These are phyloP conservation scores for Shiraia sp. DNA, from an alignment of 2,329 filamentous ascomycete species.

Conservation along the genomic window DNA sequence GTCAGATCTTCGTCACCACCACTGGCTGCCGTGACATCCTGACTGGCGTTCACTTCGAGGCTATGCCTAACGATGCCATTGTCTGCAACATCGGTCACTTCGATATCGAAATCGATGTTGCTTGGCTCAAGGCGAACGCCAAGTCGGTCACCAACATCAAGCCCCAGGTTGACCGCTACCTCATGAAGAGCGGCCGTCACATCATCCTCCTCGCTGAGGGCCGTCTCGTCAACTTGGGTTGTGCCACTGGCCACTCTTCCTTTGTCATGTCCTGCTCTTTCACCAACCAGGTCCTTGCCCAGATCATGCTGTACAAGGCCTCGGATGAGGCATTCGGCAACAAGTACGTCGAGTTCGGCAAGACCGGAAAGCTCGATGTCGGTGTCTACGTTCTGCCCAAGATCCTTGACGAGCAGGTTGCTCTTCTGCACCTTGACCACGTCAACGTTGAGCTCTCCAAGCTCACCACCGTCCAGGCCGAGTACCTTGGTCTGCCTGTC, in stretches of 20 bases:
- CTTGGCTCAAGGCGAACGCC: conserved; percentile 98
- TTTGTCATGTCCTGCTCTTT: conserved; percentile 99
- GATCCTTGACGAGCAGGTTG: conserved; percentile 98
- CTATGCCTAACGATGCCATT: conserved; percentile 96
- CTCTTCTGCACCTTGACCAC: conserved; percentile 88
- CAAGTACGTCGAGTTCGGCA: conserved; percentile 97
- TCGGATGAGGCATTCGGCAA: conserved; percentile 82
- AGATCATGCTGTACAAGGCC: conserved; percentile 98
- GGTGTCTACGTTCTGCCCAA: conserved; percentile 98
- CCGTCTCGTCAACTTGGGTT: conserved; percentile 98
- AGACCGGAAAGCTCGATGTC: conserved; percentile 84
- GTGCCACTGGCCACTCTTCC: conserved; percentile 97
- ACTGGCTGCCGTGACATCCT: conserved; percentile 99
- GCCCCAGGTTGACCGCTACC: conserved; percentile 98
- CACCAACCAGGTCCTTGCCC: conserved; percentile 99
- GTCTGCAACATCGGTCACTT: conserved; percentile 99
- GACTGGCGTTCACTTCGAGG: conserved; percentile 87
- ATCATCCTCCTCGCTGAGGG: conserved; percentile 99
- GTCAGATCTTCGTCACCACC: conserved; percentile 99
- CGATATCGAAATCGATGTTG: conserved; percentile 99
- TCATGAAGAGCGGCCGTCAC: conserved; percentile 90
- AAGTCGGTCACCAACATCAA: conserved; percentile 97
- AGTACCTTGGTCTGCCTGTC: conserved; percentile 84
- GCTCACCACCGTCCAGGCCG: conserved; percentile 83
- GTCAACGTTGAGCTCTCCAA: conserved; percentile 92